Percentiles rank a stretch among this genome's conserved stretches.
phyloP scores from a whole-genome alignment of 2,329 filamentous ascomycete species.

The Neopestalotiopsis sp. region DNA sequence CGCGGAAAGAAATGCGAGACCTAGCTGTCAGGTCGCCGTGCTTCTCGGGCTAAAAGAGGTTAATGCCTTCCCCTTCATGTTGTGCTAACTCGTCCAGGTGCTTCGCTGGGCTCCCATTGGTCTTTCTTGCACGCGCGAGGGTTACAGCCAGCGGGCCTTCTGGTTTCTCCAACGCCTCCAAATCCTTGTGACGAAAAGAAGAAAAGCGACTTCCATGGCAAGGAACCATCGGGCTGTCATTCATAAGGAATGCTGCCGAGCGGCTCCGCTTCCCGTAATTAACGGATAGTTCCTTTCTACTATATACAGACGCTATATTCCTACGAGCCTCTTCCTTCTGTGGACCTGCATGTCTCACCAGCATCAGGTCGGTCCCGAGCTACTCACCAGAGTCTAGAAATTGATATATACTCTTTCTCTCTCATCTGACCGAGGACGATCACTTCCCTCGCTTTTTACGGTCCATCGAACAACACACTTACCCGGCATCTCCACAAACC shows the following conservation, averaged over 20 bases:
- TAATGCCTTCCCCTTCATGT: background rate
- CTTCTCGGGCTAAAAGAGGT: background rate
- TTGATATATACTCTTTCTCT: background rate
- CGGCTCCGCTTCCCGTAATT: constrained; percentile 2
- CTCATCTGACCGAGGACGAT: background rate
- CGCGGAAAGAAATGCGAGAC: background rate
- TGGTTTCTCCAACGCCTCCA: background rate
- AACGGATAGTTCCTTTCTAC: background rate
- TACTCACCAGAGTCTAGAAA: background rate
- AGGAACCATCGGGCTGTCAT: background rate
- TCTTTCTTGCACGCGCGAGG: background rate
- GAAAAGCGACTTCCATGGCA: background rate
- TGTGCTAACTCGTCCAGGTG: background rate
- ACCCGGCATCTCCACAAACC: background rate
- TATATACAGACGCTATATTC: constrained; percentile 9
- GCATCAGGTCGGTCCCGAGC: background rate
- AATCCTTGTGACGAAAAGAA: background rate
- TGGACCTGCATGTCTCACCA: background rate
- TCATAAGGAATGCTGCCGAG: background rate
- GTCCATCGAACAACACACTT: background rate
- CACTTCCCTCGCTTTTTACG: background rate
- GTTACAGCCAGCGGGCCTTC: background rate
- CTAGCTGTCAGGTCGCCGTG: background rate
- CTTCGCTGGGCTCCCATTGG: background rate
- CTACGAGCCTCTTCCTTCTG: background rate